These are phyloP conservation scores for Emmonsiellopsis sp. DNA, from an alignment of 2,329 filamentous ascomycete genomes.

Conservation along the genomic window DNA sequence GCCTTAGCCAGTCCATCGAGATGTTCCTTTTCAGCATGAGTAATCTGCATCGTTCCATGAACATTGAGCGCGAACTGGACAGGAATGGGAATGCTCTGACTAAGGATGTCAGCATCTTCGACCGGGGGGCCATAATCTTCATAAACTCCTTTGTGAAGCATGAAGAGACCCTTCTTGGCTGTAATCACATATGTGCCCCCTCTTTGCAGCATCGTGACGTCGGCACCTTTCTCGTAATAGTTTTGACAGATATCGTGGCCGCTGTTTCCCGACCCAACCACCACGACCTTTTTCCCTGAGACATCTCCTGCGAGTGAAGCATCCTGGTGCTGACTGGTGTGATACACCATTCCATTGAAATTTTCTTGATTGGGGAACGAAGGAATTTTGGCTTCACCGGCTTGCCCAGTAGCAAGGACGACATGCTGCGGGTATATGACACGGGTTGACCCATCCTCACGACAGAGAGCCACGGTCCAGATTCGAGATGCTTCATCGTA, in stretches of 20 bases:
- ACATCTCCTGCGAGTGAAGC: conserved; percentile 26
- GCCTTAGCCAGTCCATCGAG: conserved; percentile 39
- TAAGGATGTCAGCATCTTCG: conserved; percentile 43
- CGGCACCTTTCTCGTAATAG: conserved; percentile 40
- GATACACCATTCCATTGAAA: conserved; percentile 37
- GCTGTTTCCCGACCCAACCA: conserved; percentile 43
- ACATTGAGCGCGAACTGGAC: no score
- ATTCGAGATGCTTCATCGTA: no score
- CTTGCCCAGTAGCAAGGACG: conserved; percentile 41
- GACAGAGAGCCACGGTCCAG: no score
- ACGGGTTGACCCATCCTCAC: no score
- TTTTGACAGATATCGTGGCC: conserved; percentile 45
- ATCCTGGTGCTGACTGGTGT: conserved; percentile 37
- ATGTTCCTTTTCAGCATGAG: conserved; percentile 37
- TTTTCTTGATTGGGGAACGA: conserved; percentile 28
- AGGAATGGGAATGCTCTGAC: conserved; percentile 38
- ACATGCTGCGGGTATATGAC: conserved; percentile 35
- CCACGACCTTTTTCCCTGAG: conserved; percentile 40
- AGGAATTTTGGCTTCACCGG: conserved; percentile 34
- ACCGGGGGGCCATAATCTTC: conserved; percentile 40
- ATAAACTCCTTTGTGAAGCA: conserved; percentile 37
- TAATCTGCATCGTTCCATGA: no score
- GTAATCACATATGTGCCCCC: conserved; percentile 43
- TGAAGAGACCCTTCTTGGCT: conserved; percentile 35
- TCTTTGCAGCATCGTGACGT: conserved; percentile 48